Evolutionary conservation across 805 yeast species (phyloP).

Genomic region (Kregervanrija fluxuum): DNA sequence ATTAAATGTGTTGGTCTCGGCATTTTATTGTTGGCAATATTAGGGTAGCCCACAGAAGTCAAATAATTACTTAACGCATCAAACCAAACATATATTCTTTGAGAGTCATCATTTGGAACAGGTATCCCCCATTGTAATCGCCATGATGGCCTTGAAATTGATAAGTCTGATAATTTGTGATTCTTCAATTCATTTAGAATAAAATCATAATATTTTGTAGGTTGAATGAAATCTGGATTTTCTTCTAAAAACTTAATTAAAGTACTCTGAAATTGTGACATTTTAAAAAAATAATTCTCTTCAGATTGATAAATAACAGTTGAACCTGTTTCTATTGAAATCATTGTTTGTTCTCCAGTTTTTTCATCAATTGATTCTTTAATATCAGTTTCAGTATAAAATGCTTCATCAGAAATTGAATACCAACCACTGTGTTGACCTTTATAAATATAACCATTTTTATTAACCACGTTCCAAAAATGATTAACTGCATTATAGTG

Average conservation of each 20-base stretch:
- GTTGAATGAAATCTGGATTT: conserved; percentile 59
- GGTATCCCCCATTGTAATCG: conserved; percentile 85
- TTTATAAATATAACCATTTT: conserved; percentile 64
- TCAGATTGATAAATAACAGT: conserved; percentile 74
- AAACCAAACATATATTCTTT: conserved; percentile 91
- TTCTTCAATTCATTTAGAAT: conserved; percentile 51
- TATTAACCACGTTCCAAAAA: conserved; percentile 60
- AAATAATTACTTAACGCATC: conserved; percentile 87
- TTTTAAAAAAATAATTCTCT: conserved; percentile 77
- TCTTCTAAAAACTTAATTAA: conserved; percentile 43
- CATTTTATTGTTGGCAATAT: conserved; percentile 8
- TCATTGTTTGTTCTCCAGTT: conserved; percentile 26
- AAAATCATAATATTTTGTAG: conserved; percentile 46
- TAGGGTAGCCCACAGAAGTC: conserved; percentile 58
- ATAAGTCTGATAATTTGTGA: conserved; percentile 52
- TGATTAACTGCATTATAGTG: conserved; percentile 58
- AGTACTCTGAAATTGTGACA: conserved; percentile 50
- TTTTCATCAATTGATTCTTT: conserved; percentile 30
- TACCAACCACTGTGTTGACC: conserved; percentile 94
- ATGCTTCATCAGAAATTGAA: conserved; percentile 88
- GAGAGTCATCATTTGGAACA: conserved; percentile 75
- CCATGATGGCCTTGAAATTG: conserved; percentile 78
- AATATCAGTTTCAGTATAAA: conserved; percentile 78
- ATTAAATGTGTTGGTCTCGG: conserved; percentile 56
- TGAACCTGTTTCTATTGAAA: conserved; percentile 63